Conservation (phyloP, 495 filamentous ascomycete species). For the Amphirosellinia nigrospora region DNA sequence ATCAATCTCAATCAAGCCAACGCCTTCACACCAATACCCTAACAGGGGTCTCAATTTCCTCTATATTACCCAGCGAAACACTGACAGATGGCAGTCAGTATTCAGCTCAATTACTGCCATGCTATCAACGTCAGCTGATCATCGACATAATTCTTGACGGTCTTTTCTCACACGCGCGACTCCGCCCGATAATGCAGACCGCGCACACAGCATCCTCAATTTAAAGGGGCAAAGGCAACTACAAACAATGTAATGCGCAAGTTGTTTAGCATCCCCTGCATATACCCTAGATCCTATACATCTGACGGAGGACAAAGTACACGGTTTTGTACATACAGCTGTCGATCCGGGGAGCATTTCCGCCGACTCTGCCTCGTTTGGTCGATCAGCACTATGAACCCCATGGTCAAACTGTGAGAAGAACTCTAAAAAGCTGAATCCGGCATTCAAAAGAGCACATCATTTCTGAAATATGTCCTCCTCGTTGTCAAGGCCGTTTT, state of each 20-base stretch:
- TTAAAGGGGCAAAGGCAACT: background rate
- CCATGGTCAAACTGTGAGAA: background rate
- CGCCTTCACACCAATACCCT: background rate
- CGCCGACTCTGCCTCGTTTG: background rate
- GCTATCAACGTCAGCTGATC: background rate
- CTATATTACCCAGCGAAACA: constrained; percentile 1
- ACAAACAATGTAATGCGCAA: background rate
- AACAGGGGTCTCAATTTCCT: background rate
- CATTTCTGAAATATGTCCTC: background rate
- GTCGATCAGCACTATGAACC: background rate
- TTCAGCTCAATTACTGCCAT: background rate
- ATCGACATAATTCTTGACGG: no score
- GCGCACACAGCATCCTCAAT: background rate
- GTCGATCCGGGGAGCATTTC: constrained; percentile 18
- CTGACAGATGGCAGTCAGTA: background rate
- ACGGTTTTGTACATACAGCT: constrained; percentile 7
- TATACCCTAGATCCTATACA: background rate
- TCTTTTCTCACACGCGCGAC: background rate
- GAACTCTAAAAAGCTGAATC: background rate
- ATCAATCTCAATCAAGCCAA: constrained; percentile 12
- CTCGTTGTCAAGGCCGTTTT: background rate
- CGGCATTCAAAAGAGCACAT: constrained; percentile 5
- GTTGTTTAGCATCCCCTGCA: background rate
- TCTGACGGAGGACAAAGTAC: background rate
- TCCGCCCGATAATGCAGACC: background rate